phyloP scores from a whole-genome alignment of 768 basidiomycete genomes.

The Podaxis sp. region DNA sequence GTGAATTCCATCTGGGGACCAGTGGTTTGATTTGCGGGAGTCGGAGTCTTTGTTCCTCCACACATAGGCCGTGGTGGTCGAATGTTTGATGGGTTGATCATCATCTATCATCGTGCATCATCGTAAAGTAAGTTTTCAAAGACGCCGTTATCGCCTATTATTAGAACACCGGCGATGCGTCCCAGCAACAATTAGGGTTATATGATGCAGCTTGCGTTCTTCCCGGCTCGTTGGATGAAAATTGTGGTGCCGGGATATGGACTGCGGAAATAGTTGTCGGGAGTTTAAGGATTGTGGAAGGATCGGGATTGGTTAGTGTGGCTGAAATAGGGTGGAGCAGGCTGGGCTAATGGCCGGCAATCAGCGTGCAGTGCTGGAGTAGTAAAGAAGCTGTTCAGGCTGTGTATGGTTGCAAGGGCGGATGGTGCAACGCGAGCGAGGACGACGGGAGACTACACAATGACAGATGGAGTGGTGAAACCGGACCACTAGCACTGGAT shows the following conservation, averaged over 20 bases:
- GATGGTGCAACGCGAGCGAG: neutral
- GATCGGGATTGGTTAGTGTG: no score
- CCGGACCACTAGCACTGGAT: neutral
- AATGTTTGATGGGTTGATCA: conserved; percentile 1
- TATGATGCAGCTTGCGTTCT: neutral
- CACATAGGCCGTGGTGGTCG: neutral
- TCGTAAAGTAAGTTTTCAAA: neutral
- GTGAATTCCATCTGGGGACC: neutral
- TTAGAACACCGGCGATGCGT: neutral
- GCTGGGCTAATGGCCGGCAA: neutral
- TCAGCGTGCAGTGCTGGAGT: neutral
- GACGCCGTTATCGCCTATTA: neutral
- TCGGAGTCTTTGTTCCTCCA: neutral
- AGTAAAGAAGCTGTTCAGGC: neutral
- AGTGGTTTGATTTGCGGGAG: neutral
- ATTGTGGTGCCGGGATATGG: no score
- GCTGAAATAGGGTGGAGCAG: neutral
- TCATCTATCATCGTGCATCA: neutral
- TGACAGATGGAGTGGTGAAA: neutral
- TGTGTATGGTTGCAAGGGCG: neutral
- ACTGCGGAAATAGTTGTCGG: no score
- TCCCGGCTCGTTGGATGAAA: neutral
- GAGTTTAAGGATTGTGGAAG: no score
- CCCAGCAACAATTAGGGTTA: neutral
- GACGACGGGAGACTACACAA: neutral